Evolutionary conservation across 2,329 filamentous ascomycete species (phyloP), one percentile per base, ranked within the genome.

Genomic region (Hyphodiscus sp.): DNA sequence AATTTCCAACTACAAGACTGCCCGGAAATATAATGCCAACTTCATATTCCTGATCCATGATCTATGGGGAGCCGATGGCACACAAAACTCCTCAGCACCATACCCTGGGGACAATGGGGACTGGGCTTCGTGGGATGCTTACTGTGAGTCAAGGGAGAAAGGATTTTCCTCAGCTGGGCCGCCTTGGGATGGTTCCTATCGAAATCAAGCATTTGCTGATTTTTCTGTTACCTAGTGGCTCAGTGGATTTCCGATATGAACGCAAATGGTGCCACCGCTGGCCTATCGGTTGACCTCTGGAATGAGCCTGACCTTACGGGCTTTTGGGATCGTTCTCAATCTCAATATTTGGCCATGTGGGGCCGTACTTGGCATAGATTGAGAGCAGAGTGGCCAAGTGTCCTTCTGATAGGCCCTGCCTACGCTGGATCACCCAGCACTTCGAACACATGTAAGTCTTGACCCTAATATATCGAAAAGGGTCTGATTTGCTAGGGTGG

Each of bases 81-180:
- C 65, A 5, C 70, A 71, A n/a, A 58, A 61, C 1, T 67, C 67
- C 2, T 61, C 66, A 0, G 61, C 66, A 13, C 47, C 55, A 0
- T 77, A 68, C 47, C 76, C 76, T 0, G 76, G 76, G 1, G 76
- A 79, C 55, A 66, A 76, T 50, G 71, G 71, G 1, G 64, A 77
- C 58, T 79, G 75, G 74, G 62, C 67, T 1, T 57, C 67, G 20
- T 74, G 68, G 53, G 73, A 78, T 45, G 53, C 57, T 0, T 79
- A 75, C 51, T 56, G n/a, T n/a, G n/a, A n/a, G n/a, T n/a, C n/a
- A n/a, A n/a, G n/a, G n/a, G n/a, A n/a, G n/a, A n/a, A n/a, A n/a
- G n/a, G n/a, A n/a, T n/a, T n/a, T n/a, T n/a, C n/a, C n/a, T n/a
- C n/a, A n/a, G n/a, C n/a, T n/a, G n/a, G n/a, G n/a, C n/a, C n/a